phyloP scores from a whole-genome alignment of 306 rosid genomes.

The Gastrolobium bilobum region DNA sequence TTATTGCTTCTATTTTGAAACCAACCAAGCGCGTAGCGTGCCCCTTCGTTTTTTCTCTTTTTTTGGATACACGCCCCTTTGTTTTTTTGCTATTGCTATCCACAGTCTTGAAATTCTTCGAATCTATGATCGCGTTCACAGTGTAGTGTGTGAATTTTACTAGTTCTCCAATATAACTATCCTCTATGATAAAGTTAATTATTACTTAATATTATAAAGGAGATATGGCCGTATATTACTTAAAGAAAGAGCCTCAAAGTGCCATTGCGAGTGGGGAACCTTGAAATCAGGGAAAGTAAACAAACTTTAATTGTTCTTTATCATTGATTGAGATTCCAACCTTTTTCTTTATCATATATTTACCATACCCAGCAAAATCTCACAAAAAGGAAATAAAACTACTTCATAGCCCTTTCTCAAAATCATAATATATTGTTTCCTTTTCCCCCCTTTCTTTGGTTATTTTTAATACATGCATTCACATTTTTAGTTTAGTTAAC shows the following conservation, averaged over 20 bases:
- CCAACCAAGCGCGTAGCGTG: conserved; percentile 38
- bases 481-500: too few species aligned
- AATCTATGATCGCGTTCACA: background rate
- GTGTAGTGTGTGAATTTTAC: background rate
- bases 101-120: background rate
- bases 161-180: too few species aligned
- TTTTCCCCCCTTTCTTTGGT: too few species aligned
- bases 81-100: too few species aligned
- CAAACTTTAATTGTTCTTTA: conserved; percentile 4
- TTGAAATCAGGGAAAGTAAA: conserved; percentile 43
- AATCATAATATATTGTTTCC: too few species aligned
- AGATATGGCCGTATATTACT: background rate
- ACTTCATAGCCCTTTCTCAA: background rate
- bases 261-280: conserved; percentile 20
- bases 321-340: conserved; percentile 17
- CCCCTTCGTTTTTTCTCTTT: background rate
- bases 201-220: too few species aligned
- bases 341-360: background rate
- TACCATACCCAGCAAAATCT: background rate
- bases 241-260: background rate
- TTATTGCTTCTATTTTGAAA: conserved; percentile 6
- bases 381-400: background rate
- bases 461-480: too few species aligned
- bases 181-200: too few species aligned
- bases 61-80: too few species aligned